Evolutionary conservation across 371 early-diverging fungal species (phyloP), one percentile per base, ranked within the genome.

Genomic region (Zopfochytrium polystomum): DNA sequence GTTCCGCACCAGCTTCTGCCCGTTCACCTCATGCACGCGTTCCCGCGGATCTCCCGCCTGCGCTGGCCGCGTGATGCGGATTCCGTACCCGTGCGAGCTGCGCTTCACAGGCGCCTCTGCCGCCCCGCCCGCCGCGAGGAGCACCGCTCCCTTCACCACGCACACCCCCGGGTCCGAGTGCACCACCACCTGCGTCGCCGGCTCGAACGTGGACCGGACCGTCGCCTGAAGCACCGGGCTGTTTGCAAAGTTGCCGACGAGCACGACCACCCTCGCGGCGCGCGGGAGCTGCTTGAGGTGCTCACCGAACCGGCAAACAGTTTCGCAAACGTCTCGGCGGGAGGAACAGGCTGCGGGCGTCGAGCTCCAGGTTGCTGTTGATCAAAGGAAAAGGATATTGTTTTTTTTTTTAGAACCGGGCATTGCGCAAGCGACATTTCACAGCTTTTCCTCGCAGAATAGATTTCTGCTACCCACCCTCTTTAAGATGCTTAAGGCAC

Each of bases 231-330:
- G 58, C 31, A 25, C 29, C 5, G 11, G 7, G 26, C 6, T 27
- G 9, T 6, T 4, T n/a, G 58, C 45, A 31, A 57, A 57, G 30
- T 48, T 57, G 7, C 58, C 58, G 23, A 57, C 58, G 23, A 44
- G 15, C 9, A 57, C 11, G 31, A 57, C 9, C 11, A 32, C 30
- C n/a, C 7, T 7, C 32, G 23, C n/a, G n/a, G n/a, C n/a, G n/a
- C n/a, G n/a, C n/a, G n/a, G n/a, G n/a, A 49, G 9, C 23, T 9
- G 22, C 23, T 49, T 49, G 9, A 49, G 15, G 23, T 49, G 49
- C 22, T 18, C 15, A 49, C 49, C 9, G 26, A 9, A 13, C 13
- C 13, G 49, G n/a, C 26, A 25, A 49, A 49, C 49, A 49, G 9
- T 11, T 15, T 22, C 11, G 11, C 11, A 22, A 11, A 11, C n/a